Evolutionary conservation across 208 protist genomes (phyloP).

Genomic region (Crithidia fasciculata): DNA sequence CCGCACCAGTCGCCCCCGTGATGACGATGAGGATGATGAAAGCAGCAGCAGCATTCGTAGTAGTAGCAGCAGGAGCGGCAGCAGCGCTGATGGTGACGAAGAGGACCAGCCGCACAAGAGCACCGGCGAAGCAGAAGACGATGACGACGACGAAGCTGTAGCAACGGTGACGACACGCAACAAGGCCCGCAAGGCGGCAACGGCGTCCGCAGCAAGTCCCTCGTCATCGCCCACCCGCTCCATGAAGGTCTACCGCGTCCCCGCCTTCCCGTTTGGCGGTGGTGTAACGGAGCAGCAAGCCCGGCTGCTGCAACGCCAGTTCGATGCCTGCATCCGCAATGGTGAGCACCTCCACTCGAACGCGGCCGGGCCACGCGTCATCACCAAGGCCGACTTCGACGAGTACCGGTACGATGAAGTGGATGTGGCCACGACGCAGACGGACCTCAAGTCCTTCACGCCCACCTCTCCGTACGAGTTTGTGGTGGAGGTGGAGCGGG

Average conservation of each 20-base stretch:
- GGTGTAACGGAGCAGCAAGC: slow-evolving; percentile 78
- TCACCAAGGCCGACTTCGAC: slow-evolving; percentile 55
- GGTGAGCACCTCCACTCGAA: slow-evolving; percentile 34
- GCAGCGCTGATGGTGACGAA: slow-evolving; percentile 33
- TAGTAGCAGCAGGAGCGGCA: slow-evolving; percentile 13
- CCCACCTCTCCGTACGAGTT: slow-evolving; percentile 85
- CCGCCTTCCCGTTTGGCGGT: slow-evolving; percentile 86
- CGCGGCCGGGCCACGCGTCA: slow-evolving; percentile 36
- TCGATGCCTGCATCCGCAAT: slow-evolving; percentile 53
- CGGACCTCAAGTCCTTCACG: slow-evolving; percentile 42
- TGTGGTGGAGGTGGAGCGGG: slow-evolving; percentile 83
- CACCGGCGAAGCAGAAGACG: slow-evolving; percentile 27
- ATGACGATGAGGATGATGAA: too few relatives aligned
- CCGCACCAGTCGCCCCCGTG: too few relatives aligned
- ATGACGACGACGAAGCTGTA: slow-evolving; percentile 28
- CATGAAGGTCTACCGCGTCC: slow-evolving; percentile 72
- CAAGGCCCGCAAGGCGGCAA: slow-evolving; percentile 12
- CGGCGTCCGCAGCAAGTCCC: neutral
- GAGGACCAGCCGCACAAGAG: slow-evolving; percentile 37
- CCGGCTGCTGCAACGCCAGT: slow-evolving; percentile 51
- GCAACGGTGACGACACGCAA: slow-evolving; percentile 31
- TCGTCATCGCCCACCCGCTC: neutral
- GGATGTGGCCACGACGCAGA: slow-evolving; percentile 32
- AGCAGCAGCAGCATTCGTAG: slow-evolving; percentile 12
- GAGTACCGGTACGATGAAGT: slow-evolving; percentile 51